phyloP scores from a whole-genome alignment of 129 eudicot species.

The Centrapalus pauciflorus region DNA sequence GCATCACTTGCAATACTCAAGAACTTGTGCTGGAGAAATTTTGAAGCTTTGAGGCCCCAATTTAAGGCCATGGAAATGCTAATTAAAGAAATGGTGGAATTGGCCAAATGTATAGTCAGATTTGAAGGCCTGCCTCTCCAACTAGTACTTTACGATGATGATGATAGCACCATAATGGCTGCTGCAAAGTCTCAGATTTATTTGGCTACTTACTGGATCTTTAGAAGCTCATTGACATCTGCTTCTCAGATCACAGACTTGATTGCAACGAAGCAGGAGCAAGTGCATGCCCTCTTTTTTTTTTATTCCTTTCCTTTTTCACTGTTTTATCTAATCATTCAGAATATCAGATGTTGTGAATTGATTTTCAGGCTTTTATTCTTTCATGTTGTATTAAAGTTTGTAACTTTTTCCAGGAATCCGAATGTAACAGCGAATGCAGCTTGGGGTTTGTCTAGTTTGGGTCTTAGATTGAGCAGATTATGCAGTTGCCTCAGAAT shows the following conservation, averaged over 20 bases:
- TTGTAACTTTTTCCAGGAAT: constrained; percentile 34
- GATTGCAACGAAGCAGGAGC: constrained; percentile 63
- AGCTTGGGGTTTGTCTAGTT: constrained; percentile 57
- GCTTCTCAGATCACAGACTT: constrained; percentile 57
- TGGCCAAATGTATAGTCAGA: constrained; percentile 60
- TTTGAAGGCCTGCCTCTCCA: constrained; percentile 55
- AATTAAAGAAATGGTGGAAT: constrained; percentile 53
- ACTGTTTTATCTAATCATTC: neutral
- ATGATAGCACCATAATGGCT: constrained; percentile 35
- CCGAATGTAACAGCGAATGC: constrained; percentile 37
- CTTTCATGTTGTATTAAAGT: constrained; percentile 2
- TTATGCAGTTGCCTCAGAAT: constrained; percentile 40
- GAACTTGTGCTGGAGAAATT: constrained; percentile 44
- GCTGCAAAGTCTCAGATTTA: constrained; percentile 49
- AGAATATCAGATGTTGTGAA: neutral
- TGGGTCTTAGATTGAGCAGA: constrained; percentile 40
- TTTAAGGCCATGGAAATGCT: constrained; percentile 46
- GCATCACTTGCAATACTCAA: constrained; percentile 60
- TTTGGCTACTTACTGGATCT: constrained; percentile 71
- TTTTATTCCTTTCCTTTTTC: too few species aligned
- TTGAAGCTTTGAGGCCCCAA: constrained; percentile 49
- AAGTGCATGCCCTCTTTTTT: constrained; percentile 68
- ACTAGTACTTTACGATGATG: constrained; percentile 47
- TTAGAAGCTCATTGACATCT: constrained; percentile 58
- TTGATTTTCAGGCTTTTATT: neutral